These are phyloP conservation scores for Neonectria sp. DNA, from an alignment of 2,329 filamentous ascomycete genomes.

Conservation along the genomic window DNA sequence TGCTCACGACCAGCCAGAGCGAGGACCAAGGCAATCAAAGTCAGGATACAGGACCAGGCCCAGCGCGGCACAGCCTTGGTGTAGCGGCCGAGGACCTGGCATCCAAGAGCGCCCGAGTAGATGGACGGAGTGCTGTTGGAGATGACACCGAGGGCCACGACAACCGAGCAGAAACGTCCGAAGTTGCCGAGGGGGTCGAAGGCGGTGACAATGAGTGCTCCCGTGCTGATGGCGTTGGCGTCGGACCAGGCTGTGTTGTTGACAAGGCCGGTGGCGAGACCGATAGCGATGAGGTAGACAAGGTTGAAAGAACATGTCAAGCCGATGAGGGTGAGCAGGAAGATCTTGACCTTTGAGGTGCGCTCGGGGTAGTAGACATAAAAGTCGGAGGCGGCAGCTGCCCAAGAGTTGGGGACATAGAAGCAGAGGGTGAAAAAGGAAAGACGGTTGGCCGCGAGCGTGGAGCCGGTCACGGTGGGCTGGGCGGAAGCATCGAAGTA, in stretches of 20 bases:
- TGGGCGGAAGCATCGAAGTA: slow-evolving; percentile 75
- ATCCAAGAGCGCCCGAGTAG: slow-evolving; percentile 72
- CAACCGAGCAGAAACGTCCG: slow-evolving; percentile 69
- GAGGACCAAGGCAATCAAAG: slow-evolving; percentile 69
- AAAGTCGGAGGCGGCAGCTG: slow-evolving; percentile 82
- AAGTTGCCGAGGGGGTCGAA: slow-evolving; percentile 68
- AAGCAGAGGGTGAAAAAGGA: slow-evolving; percentile 81
- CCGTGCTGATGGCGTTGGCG: slow-evolving; percentile 67
- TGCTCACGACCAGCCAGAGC: slow-evolving; percentile 66
- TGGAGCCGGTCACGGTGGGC: slow-evolving; percentile 74
- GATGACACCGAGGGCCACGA: slow-evolving; percentile 68
- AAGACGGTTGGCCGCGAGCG: slow-evolving; percentile 70
- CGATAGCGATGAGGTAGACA: slow-evolving; percentile 74
- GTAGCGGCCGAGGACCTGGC: slow-evolving; percentile 70
- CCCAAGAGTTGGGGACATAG: slow-evolving; percentile 71
- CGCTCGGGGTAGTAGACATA: slow-evolving; percentile 81
- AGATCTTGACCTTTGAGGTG: slow-evolving; percentile 74
- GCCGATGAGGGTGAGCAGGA: slow-evolving; percentile 78
- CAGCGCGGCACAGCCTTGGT: slow-evolving; percentile 67
- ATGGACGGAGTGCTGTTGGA: slow-evolving; percentile 70
- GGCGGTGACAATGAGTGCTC: slow-evolving; percentile 71
- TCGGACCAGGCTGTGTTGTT: slow-evolving; percentile 65
- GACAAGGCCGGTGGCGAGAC: slow-evolving; percentile 67
- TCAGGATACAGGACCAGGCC: slow-evolving; percentile 67
- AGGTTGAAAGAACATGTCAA: slow-evolving; percentile 74